A percentile compares a stretch with the other conserved stretches of the same genome.
These are phyloP conservation scores for Santalum album DNA, from an alignment of 164 flowering plant genomes.

Conservation along the genomic window DNA sequence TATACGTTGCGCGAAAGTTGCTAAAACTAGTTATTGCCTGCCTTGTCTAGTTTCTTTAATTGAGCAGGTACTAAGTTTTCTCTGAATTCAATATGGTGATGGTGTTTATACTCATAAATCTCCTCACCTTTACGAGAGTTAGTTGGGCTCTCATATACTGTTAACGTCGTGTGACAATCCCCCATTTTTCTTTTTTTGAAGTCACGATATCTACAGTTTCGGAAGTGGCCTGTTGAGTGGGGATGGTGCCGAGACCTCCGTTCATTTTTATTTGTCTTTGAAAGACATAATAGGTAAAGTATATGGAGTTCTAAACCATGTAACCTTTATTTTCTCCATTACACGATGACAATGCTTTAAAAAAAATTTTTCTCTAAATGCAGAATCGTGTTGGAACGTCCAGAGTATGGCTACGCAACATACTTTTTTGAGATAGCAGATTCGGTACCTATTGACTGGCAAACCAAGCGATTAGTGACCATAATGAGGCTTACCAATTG, in stretches of 20 bases:
- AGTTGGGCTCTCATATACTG: not conserved
- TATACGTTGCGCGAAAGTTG: conserved; percentile 31
- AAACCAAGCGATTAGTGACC: conserved; percentile 66
- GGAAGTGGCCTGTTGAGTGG: conserved; percentile 96
- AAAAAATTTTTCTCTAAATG: conserved; percentile 10
- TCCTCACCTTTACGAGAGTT: not conserved
- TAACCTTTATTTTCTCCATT: not conserved
- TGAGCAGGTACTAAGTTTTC: conserved; percentile 60
- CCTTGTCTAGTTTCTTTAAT: conserved; percentile 74
- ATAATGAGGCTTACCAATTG: conserved; percentile 74
- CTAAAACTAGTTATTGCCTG: conserved; percentile 67
- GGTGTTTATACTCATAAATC: not conserved
- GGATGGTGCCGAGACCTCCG: conserved; percentile 96
- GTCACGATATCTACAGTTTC: conserved; percentile 61
- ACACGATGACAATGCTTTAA: conserved; percentile 1
- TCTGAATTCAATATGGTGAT: not conserved
- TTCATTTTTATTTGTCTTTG: conserved; percentile 86
- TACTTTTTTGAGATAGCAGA: conserved; percentile 82
- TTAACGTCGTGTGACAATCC: not conserved
- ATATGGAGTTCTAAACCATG: conserved; percentile 2
- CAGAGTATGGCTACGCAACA: conserved; percentile 98
- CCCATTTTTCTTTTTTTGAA: conserved; percentile 13
- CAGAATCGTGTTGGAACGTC: conserved; percentile 94
- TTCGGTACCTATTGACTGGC: conserved; percentile 66
- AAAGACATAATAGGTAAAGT: conserved; percentile 76